Evolutionary conservation across 2,329 filamentous ascomycete species (phyloP), one percentile per base, ranked within the genome.

Genomic region (Neocatenulostroma microsporum): DNA sequence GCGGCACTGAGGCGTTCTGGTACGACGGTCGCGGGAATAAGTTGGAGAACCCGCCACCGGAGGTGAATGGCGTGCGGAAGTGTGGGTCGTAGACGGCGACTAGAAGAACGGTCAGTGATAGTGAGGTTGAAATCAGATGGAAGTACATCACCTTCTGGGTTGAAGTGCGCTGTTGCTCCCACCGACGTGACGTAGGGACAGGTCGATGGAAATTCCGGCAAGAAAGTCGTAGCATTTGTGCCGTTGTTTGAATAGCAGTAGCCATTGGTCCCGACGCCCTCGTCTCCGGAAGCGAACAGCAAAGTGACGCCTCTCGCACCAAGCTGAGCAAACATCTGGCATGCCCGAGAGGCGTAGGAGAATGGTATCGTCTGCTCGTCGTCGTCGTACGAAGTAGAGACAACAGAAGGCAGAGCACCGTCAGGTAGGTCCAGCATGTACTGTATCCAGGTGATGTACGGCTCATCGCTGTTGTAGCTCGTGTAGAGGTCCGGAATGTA

Each of bases 311-410:
- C 80, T 25, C 79, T 73, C 2, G 75, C 72, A n/a, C 78, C 78
- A 20, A 83, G 73, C 48, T 80, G 71, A 29, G 72, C 75, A 48
- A 82, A 78, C 45, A 77, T 64, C 42, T 73, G 68, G 63, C 80
- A 84, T 9, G 80, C 75, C 34, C 70, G 68, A 32, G 65, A 62
- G 13, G 75, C 74, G 50, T 82, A 84, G 7, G 70, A 68, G 2
- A 62, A 50, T 0, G 80, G 79, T 0, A 83, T 63, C 3, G 68
- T 71, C 54, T 81, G 73, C 57, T 84, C 80, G 35, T 76, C 69
- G 41, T 82, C 78, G 31, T 76, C 78, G 53, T 84, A 84, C 0
- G 76, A 81, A 10, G 73, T 77, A 34, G 69, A 73, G 49, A 84
- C n/a, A n/a, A n/a, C n/a, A n/a, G n/a, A n/a, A n/a, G n/a, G n/a